These are phyloP conservation scores for Codiaeum variegatum DNA, from an alignment of 441 rosid species.

Conservation along the genomic window DNA sequence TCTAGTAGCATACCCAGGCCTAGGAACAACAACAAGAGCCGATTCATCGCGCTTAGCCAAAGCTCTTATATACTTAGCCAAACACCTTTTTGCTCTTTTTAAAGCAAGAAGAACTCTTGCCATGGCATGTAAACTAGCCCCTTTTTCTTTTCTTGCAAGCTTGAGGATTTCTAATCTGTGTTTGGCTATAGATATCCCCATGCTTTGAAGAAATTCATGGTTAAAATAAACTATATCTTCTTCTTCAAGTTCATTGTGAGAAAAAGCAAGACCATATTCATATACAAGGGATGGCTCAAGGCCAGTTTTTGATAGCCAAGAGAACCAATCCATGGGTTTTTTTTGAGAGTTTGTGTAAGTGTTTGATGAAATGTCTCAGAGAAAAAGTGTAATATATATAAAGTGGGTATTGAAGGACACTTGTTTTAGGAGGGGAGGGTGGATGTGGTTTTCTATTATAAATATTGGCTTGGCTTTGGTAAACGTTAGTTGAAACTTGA, in stretches of 20 bases:
- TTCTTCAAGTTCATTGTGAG: conserved; percentile 73
- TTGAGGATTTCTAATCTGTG: conserved; percentile 91
- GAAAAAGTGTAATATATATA: conserved; percentile 6
- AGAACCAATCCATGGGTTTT: conserved; percentile 66
- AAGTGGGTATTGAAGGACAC: not conserved
- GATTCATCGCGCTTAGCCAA: conserved; percentile 41
- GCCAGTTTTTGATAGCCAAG: conserved; percentile 74
- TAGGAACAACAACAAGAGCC: conserved; percentile 54
- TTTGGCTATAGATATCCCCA: conserved; percentile 88
- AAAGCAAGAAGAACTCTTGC: conserved; percentile 53
- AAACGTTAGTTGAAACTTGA: conserved; percentile 41
- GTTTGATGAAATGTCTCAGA: conserved; percentile 11
- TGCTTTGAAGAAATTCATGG: conserved; percentile 93
- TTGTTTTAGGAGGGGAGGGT: not conserved
- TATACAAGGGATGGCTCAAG: conserved; percentile 73
- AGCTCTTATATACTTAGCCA: conserved; percentile 45
- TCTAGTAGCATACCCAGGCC: conserved; percentile 37
- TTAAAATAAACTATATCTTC: conserved; percentile 70
- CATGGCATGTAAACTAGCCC: conserved; percentile 30
- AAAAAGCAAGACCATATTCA: conserved; percentile 68
- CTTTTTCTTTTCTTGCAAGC: conserved; percentile 54
- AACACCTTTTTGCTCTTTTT: conserved; percentile 48
- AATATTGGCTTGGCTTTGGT: conserved; percentile 4
- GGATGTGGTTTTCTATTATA: conserved; percentile 15
- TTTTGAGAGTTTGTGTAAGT: not conserved